A percentile compares a stretch with the other conserved stretches of the same genome.
Conservation (phyloP, 139 green algal genomes). For the Haematococcus sp. region DNA sequence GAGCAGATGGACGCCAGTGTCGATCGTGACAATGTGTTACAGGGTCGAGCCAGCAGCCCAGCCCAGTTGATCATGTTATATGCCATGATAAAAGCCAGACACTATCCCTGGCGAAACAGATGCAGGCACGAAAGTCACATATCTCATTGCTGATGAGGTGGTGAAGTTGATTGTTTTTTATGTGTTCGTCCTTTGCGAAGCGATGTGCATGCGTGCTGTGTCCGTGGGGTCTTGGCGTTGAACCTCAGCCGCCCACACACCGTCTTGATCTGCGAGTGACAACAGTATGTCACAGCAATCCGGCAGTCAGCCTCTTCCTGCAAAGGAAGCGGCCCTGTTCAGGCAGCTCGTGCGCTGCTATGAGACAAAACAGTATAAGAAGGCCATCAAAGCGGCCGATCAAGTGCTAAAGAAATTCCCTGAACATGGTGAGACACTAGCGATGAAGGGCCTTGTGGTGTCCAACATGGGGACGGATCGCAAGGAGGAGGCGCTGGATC, state of each 20-base stretch:
- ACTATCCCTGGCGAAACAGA: too few species aligned
- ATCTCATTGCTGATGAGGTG: too few species aligned
- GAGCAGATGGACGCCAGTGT: too few species aligned
- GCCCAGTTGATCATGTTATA: too few species aligned
- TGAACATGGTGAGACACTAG: slow-evolving; percentile 95
- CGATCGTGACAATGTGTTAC: too few species aligned
- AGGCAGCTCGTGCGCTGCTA: slow-evolving; percentile 82
- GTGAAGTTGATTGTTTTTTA: too few species aligned
- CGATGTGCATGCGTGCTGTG: not conserved
- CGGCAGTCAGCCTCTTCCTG: slow-evolving; percentile 54
- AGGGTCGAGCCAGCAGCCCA: too few species aligned
- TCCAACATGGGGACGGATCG: slow-evolving; percentile 69
- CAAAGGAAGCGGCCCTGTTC: slow-evolving; percentile 79
- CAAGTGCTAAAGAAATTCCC: slow-evolving; percentile 94
- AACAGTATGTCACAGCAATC: too few species aligned
- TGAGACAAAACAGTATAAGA: slow-evolving; percentile 98
- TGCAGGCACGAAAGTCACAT: too few species aligned
- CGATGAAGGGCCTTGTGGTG: slow-evolving; percentile 95
- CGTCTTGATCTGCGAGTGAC: not conserved
- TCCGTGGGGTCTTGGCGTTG: slow-evolving; percentile 8
- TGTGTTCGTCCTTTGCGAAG: too few species aligned
- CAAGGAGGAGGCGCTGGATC: slow-evolving; percentile 92
- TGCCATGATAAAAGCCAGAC: too few species aligned
- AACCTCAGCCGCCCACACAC: not conserved
- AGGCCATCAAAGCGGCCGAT: slow-evolving; percentile 93